Base-by-base conservation (phyloP, 1,139 yeast genomes). In the Scheffersomyces cryptocercus region DNA sequence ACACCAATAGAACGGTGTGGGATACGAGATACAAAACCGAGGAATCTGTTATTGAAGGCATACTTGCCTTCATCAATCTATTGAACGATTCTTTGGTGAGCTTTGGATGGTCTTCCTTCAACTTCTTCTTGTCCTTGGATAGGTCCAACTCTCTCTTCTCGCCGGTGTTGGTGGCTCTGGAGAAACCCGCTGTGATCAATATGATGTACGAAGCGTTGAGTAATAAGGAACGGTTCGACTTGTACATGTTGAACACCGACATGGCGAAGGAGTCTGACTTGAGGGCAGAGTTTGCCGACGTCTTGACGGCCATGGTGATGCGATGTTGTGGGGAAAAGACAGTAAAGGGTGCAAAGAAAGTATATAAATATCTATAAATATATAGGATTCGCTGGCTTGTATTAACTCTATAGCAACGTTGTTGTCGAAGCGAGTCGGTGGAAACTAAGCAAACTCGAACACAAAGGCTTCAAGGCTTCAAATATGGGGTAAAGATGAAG, bases 1-100 rank as follows among this genome's bases (percentile, higher is more conserved):
- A 55, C 3, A 88, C 78, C 41, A 90, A 70, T 24, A 89, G 70
- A 0, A 73, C 62, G 6, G 90, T 64, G 62, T 91, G 96, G 0
- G 81, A 56, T 0, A 66, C 52, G 37, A 89, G 75, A 50, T 66
- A 63, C 40, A 69, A 62, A 41, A 79, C 64, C 3, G 73, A 65
- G 9, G 63, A 54, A 51, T 70, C 67, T 24, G 53, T 50, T 16
- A 49, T 47, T 2, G 65, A 50, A 0, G 82, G 81, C 6, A 77
- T 62, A 1, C 75, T 68, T 1, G 81, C 67, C 28, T 59, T 64
- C 48, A 65, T 53, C 29, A 75, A 56, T 29, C 72, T 48, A 28
- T 51, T 41, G 28, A 73, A 58, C 0, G 79, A 64, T 16, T 64
- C 68, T 42, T 58, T 65, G 11, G 73, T 55, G 4, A 77, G 48